phyloP scores from a whole-genome alignment of 2,329 filamentous ascomycete genomes.

The Colletotrichum liriopes region DNA sequence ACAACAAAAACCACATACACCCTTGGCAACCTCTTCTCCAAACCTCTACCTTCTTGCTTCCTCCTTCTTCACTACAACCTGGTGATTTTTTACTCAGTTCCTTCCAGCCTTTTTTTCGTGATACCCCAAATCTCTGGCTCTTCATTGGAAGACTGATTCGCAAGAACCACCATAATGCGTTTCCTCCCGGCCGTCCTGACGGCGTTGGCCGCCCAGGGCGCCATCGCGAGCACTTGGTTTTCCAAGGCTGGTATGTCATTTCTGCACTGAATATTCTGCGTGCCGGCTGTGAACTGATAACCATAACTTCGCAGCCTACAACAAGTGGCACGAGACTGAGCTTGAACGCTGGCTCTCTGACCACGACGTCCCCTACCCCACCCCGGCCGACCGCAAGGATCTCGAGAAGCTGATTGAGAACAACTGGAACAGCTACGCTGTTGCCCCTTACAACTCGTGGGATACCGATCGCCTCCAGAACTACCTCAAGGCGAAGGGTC shows the following conservation, averaged over 20 bases:
- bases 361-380: slow-evolving; percentile 91
- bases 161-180: slow-evolving; percentile 75
- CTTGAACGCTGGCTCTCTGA: slow-evolving; percentile 97
- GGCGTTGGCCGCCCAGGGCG: slow-evolving; percentile 79
- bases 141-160: slow-evolving; percentile 38
- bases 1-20: slow-evolving; percentile 42
- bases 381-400: slow-evolving; percentile 90
- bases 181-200: slow-evolving; percentile 80
- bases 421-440: slow-evolving; percentile 88
- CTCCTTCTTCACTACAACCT: slow-evolving; percentile 33
- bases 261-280: not conserved
- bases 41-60: slow-evolving; percentile 19
- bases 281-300: slow-evolving; percentile 23
- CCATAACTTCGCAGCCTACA: slow-evolving; percentile 78
- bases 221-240: slow-evolving; percentile 86
- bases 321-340: slow-evolving; percentile 99
- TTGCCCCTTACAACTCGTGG: slow-evolving; percentile 84
- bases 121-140: slow-evolving; percentile 38
- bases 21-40: slow-evolving; percentile 29
- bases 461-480: slow-evolving; percentile 76
- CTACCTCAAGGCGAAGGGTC: slow-evolving; percentile 80
- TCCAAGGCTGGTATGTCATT: slow-evolving; percentile 81
- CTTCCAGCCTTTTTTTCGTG: slow-evolving; percentile 23
- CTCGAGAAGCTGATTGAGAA: slow-evolving; percentile 91
- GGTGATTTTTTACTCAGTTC: slow-evolving; percentile 44